Conservation (phyloP, 495 filamentous ascomycete genomes). For the Penicillium steckii region DNA sequence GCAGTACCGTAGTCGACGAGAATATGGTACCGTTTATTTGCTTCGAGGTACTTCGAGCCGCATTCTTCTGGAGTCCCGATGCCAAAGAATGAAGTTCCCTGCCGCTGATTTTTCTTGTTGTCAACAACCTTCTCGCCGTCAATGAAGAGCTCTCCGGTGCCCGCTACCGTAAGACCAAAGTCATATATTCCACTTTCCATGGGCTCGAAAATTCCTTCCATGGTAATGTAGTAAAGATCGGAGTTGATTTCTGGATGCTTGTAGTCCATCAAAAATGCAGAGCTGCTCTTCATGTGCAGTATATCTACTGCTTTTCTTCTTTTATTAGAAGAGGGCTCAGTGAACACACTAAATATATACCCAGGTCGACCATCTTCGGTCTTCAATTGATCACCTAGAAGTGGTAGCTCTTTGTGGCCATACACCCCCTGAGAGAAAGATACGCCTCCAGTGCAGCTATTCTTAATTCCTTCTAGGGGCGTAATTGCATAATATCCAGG, state of each 20-base stretch:
- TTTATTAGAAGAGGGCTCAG: no score
- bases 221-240: background rate
- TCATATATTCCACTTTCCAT: constrained; percentile 62
- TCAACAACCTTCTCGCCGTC: background rate
- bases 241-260: background rate
- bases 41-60: constrained; percentile 46
- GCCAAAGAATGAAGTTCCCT: constrained; percentile 57
- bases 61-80: constrained; percentile 58
- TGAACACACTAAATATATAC: no score
- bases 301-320: no score
- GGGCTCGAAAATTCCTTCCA: constrained; percentile 36
- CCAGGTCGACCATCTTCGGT: no score
- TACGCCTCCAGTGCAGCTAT: no score
- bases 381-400: no score
- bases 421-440: no score
- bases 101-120: constrained; percentile 52
- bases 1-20: background rate
- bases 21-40: constrained; percentile 57
- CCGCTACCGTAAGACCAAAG: constrained; percentile 68
- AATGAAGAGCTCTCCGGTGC: constrained; percentile 52
- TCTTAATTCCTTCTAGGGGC: no score
- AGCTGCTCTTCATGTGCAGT: background rate
- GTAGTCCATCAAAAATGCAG: background rate
- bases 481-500: constrained; percentile 82
- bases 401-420: no score